A percentile compares a stretch with the other conserved stretches of the same genome.
Conservation (phyloP, 306 rosid species). For the barrel medic (Medicago truncatula) region MtrunA17r5.0-ANR NC_053042.1:3549001-3549500, state of each 20-base stretch:
- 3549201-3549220: slow-evolving; percentile 87
- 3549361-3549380: background rate
- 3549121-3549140: slow-evolving; percentile 82
- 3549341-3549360: slow-evolving; percentile 37
- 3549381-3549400: too few relatives aligned
- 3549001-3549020: slow-evolving; percentile 57
- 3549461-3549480: too few relatives aligned
- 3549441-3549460: background rate
- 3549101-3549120: slow-evolving; percentile 79
- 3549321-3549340: slow-evolving; percentile 58
- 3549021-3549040: slow-evolving; percentile 83
- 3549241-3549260: slow-evolving; percentile 80
- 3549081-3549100: slow-evolving; percentile 78
- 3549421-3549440: too few relatives aligned
- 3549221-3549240: slow-evolving; percentile 78
- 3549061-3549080: slow-evolving; percentile 72
- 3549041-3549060: slow-evolving; percentile 67
- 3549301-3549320: slow-evolving; percentile 85
- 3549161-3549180: slow-evolving; percentile 94
- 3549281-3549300: slow-evolving; percentile 84
- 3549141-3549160: slow-evolving; percentile 82
- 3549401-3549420: background rate
- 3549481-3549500: background rate
- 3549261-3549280: slow-evolving; percentile 73
- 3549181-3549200: slow-evolving; percentile 70